These are phyloP conservation scores for Naganishia antarctica DNA, from an alignment of 768 basidiomycete species.

Conservation along the genomic window DNA sequence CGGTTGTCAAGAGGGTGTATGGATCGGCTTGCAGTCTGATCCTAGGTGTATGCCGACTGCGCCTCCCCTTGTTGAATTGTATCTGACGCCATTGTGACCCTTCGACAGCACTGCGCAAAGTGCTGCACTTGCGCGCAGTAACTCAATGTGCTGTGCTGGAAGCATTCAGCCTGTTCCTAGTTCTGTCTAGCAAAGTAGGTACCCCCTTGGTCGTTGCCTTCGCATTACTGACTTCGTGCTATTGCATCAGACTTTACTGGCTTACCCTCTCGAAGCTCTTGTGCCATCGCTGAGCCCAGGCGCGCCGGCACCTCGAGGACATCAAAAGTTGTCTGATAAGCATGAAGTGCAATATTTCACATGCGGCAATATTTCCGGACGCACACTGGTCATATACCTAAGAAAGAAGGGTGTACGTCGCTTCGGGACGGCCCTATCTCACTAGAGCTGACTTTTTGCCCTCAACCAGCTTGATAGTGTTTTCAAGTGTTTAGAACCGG, in stretches of 20 bases:
- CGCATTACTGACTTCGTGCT: background rate
- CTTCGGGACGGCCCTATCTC: background rate
- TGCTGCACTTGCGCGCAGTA: slow-evolving; percentile 86
- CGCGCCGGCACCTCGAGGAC: slow-evolving; percentile 66
- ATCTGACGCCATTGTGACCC: background rate
- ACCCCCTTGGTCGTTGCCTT: background rate
- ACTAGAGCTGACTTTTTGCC: too few relatives aligned
- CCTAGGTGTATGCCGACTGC: slow-evolving; percentile 61
- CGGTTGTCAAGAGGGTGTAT: slow-evolving; percentile 91
- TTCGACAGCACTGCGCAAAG: slow-evolving; percentile 75
- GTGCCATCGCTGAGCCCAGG: slow-evolving; percentile 73
- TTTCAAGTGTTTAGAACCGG: slow-evolving; percentile 95
- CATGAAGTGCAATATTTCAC: slow-evolving; percentile 95
- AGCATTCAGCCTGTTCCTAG: slow-evolving; percentile 93
- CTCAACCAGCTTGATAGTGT: slow-evolving; percentile 73
- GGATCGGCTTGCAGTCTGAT: slow-evolving; percentile 88
- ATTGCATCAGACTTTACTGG: slow-evolving; percentile 65
- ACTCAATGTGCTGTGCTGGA: slow-evolving; percentile 94
- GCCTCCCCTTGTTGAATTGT: background rate
- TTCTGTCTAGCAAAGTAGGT: slow-evolving; percentile 79
- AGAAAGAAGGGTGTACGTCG: slow-evolving; percentile 75
- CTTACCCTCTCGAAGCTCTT: slow-evolving; percentile 91
- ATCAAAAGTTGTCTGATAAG: slow-evolving; percentile 82
- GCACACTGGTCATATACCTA: slow-evolving; percentile 90
- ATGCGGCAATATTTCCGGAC: slow-evolving; percentile 76